Base-by-base conservation (phyloP, 2,329 filamentous ascomycete genomes). In the Simplicillium sp. region DNA sequence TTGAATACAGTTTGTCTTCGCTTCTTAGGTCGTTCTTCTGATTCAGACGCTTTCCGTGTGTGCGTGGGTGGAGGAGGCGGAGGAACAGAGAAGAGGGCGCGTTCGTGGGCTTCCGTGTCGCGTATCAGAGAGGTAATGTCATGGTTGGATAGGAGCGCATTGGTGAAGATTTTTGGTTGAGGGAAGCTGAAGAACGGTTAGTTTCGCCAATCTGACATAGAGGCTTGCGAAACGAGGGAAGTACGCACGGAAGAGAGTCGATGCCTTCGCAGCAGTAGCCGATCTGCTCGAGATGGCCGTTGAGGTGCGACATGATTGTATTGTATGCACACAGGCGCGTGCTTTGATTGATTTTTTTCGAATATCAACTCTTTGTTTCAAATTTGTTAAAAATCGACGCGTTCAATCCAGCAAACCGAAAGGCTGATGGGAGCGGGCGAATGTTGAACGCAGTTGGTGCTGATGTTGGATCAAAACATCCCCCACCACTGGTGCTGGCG, bases 61-160 rank as follows among this genome's bases (percentile, higher is more conserved):
- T 43, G 47, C 39, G 52, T 67, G 47, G 54, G 62, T 38, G 54
- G 66, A 33, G 55, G 73, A 1, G 84, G 77, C 0, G 85, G 80
- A 1, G 90, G 88, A 1, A 95, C 82, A 31, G 90, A 94, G 68
- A 97, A 98, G 14, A 98, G 78, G 7, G 90, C 90, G 54, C 89
- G 84, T 61, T 98, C 92, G 65, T 97, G 90, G 16, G 84, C 68
- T 62, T 98, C 92, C 3, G 90, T 96, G 60, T 98, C 92, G 45
- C 92, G 85, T 54, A 98, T 96, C 37, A 98, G 70, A 11, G 86
- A 78, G 4, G 92, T 97, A 51, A 98, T 97, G 61, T 98, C 92
- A 61, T 89, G 82, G 50, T 81, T 81, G 42, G 83, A 81, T 37
- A 97, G 80, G 32, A 98, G 75, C 29, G 92, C 88, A 60, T 94